Evolutionary conservation across 345 rosid genomes (phyloP).

Genomic region (Lepidium aucheri): DNA sequence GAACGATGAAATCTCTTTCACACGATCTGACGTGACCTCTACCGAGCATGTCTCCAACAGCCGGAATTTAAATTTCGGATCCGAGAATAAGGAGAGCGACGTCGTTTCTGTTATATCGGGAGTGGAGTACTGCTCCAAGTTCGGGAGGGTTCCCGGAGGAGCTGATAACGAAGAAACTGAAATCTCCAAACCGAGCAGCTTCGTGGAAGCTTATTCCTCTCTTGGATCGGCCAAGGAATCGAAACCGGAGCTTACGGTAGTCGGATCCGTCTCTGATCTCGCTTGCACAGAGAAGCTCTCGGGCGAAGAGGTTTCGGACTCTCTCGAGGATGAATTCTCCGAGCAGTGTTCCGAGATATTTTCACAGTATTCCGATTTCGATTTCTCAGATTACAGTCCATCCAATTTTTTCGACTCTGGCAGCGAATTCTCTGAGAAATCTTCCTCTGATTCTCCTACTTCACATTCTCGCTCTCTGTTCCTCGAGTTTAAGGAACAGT

Average conservation of each 20-base stretch:
- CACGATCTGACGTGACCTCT: constrained; percentile 38
- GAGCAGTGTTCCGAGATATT: constrained; percentile 46
- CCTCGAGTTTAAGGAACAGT: constrained; percentile 53
- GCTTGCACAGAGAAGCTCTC: constrained; percentile 61
- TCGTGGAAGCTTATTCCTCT: constrained; percentile 26
- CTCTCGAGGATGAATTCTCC: constrained; percentile 37
- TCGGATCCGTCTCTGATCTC: constrained; percentile 45
- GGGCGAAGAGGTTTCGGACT: constrained; percentile 42
- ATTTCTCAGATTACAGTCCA: constrained; percentile 58
- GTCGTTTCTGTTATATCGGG: constrained; percentile 38
- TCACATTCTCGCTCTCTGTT: constrained; percentile 58
- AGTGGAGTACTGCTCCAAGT: constrained; percentile 35
- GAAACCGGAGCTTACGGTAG: constrained; percentile 32
- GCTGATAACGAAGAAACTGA: constrained; percentile 26
- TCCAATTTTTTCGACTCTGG: constrained; percentile 56
- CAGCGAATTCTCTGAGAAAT: constrained; percentile 65
- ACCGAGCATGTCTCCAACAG: constrained; percentile 31
- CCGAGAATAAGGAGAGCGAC: constrained; percentile 36
- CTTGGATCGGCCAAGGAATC: constrained; percentile 33
- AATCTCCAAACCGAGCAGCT: constrained; percentile 31
- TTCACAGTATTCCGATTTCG: constrained; percentile 44
- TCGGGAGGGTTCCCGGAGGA: constrained; percentile 11
- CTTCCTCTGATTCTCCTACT: constrained; percentile 38
- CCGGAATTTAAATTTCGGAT: constrained; percentile 18
- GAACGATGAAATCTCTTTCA: constrained; percentile 25